A percentile compares a stretch with the other conserved stretches of the same genome.
phyloP scores from a whole-genome alignment of 2,329 filamentous ascomycete genomes.

The Trichoderma simmonsii region DNA sequence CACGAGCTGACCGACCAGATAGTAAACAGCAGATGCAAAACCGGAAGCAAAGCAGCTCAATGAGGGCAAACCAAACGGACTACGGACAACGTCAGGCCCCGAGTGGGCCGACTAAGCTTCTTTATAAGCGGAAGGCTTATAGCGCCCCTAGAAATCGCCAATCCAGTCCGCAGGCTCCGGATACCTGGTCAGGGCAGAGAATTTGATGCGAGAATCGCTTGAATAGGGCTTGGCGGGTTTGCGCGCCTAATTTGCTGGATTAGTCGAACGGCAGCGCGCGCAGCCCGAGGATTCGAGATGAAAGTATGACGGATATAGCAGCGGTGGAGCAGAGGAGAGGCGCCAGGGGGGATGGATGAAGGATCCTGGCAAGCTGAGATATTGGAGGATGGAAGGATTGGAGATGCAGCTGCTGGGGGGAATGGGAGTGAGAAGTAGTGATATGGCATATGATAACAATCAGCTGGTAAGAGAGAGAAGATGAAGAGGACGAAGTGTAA shows the following conservation, averaged over 20 bases:
- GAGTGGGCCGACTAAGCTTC: conserved; percentile 15
- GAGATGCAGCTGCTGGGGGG: background rate
- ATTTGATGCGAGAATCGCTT: background rate
- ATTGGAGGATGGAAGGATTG: background rate
- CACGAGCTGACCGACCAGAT: background rate
- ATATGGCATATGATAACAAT: background rate
- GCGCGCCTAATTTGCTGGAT: background rate
- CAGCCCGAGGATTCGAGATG: conserved; percentile 2
- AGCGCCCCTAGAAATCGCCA: conserved; percentile 2
- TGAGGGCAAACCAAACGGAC: background rate
- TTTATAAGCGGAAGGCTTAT: conserved; percentile 7
- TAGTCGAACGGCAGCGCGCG: background rate
- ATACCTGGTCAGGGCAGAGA: background rate
- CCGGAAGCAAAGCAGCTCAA: background rate
- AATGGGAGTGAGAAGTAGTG: too few relatives aligned
- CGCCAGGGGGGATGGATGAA: background rate
- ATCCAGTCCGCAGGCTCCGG: background rate
- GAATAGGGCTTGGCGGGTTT: background rate
- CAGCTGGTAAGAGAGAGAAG: background rate
- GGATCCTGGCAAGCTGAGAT: background rate
- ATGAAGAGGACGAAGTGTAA: background rate
- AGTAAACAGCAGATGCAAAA: background rate
- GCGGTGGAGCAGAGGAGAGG: conserved; percentile 6
- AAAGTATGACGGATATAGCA: background rate
- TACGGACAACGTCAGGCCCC: conserved; percentile 12